Conservation (phyloP, 495 filamentous ascomycete species). For the Saxophila tyrrhenica region DNA sequence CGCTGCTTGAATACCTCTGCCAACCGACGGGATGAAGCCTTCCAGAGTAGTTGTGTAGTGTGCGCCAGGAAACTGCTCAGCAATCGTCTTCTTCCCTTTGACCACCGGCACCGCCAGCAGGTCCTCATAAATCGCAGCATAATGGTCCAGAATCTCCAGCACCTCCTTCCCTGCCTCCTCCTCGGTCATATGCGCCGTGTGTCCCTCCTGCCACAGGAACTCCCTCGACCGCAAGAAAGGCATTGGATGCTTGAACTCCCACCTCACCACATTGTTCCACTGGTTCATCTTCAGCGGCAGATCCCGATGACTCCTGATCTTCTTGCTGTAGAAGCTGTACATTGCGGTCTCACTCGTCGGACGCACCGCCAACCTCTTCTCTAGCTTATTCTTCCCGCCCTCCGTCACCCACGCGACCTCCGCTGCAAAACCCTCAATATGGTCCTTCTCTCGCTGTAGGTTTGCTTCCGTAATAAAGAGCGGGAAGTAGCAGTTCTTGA, state of each 20-base stretch:
- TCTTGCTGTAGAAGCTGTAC: constrained; percentile 92
- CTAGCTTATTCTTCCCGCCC: constrained; percentile 79
- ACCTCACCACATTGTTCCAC: constrained; percentile 95
- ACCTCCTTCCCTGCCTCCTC: constrained; percentile 72
- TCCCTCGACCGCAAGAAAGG: constrained; percentile 88
- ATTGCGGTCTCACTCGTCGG: constrained; percentile 92
- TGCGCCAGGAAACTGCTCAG: constrained; percentile 94
- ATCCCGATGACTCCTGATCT: constrained; percentile 89
- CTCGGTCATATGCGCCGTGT: constrained; percentile 84
- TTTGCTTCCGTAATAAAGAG: constrained; percentile 87
- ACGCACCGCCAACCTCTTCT: constrained; percentile 89
- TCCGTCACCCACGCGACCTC: constrained; percentile 98
- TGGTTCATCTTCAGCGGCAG: constrained; percentile 88
- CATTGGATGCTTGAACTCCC: constrained; percentile 97
- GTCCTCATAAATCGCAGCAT: constrained; percentile 80
- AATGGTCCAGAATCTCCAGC: constrained; percentile 82
- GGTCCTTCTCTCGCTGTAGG: constrained; percentile 86
- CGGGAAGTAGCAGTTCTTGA: constrained; percentile 91
- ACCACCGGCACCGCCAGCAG: constrained; percentile 90
- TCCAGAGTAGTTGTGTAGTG: constrained; percentile 92
- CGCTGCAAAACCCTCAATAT: constrained; percentile 93
- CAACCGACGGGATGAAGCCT: constrained; percentile 87
- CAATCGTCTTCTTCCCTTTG: constrained; percentile 79
- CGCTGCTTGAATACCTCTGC: constrained; percentile 89
- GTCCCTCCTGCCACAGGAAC: constrained; percentile 97